These are phyloP conservation scores for Trichoderma lentiforme DNA, from an alignment of 2,329 filamentous ascomycete species.

Conservation along the genomic window DNA sequence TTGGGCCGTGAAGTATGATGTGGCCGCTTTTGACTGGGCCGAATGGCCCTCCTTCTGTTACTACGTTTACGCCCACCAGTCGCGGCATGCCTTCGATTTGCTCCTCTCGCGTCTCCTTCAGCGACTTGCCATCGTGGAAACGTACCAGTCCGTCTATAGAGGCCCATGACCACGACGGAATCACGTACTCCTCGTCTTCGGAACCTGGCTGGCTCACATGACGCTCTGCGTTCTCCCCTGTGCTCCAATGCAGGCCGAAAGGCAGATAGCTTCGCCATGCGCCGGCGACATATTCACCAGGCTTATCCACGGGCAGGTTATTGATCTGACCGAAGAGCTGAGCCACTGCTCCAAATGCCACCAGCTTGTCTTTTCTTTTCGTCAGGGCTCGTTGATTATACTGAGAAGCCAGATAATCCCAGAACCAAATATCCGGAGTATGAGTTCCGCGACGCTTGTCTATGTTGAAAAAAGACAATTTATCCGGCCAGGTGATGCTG, in stretches of 20 bases:
- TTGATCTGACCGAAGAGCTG: neutral
- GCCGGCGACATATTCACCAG: neutral
- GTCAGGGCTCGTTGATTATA: conserved; percentile 9
- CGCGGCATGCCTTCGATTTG: neutral
- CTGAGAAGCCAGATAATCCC: neutral
- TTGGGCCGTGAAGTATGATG: neutral
- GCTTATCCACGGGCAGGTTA: neutral
- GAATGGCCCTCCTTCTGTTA: conserved; percentile 5
- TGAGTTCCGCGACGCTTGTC: neutral
- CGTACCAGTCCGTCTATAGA: neutral
- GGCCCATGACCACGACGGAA: conserved; percentile 4
- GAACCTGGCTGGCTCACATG: neutral
- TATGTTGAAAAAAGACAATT: neutral
- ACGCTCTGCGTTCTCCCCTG: neutral
- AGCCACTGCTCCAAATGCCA: conserved; percentile 4
- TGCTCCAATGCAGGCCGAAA: neutral
- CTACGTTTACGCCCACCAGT: neutral
- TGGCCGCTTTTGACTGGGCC: neutral
- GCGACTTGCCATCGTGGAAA: conserved; percentile 1
- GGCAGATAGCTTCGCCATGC: neutral
- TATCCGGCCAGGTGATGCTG: neutral
- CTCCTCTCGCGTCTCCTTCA: neutral
- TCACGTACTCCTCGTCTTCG: neutral
- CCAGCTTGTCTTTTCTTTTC: conserved; percentile 3
- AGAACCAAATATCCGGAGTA: neutral